These are phyloP conservation scores for Ceratobasidium sp. DNA, from an alignment of 1,284 basidiomycete species.

Conservation along the genomic window DNA sequence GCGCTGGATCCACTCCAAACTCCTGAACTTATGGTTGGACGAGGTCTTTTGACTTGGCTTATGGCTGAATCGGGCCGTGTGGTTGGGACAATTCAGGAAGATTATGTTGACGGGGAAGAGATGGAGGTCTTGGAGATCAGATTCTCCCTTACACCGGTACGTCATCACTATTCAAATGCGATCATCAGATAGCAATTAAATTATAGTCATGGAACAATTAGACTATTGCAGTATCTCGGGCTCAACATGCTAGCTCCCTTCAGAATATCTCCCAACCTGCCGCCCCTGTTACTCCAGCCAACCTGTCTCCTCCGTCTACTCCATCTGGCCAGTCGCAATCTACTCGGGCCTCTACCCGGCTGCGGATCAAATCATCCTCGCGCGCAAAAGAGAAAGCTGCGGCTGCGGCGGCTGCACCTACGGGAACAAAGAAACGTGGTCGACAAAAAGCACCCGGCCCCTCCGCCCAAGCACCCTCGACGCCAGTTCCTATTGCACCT, in stretches of 20 bases:
- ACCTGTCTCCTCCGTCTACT: conserved; percentile 25
- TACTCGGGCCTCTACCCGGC: conserved; percentile 3
- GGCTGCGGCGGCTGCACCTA: conserved; percentile 6
- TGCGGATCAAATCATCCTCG: neutral
- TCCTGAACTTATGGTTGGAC: conserved; percentile 29
- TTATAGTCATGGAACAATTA: neutral
- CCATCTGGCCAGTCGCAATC: conserved; percentile 14
- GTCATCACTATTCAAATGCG: neutral
- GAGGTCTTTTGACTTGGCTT: conserved; percentile 16
- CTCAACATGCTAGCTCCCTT: conserved; percentile 18
- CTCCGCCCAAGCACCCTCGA: neutral
- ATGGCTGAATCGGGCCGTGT: conserved; percentile 26
- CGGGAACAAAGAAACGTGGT: conserved; percentile 11
- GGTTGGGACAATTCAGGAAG: conserved; percentile 17
- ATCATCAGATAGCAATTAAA: neutral
- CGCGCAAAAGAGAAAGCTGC: conserved; percentile 22
- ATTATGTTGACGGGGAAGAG: conserved; percentile 36
- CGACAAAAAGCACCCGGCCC: neutral
- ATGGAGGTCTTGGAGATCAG: conserved; percentile 32
- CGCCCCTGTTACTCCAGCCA: neutral
- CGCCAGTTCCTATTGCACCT: neutral
- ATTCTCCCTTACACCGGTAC: conserved; percentile 24
- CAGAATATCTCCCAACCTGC: conserved; percentile 19
- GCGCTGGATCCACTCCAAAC: conserved; percentile 27
- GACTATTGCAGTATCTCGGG: conserved; percentile 26